Percentiles rank a stretch among this genome's conserved stretches.
phyloP scores from a whole-genome alignment of 495 filamentous ascomycete genomes.

The Xylaria flabelliformis region DNA sequence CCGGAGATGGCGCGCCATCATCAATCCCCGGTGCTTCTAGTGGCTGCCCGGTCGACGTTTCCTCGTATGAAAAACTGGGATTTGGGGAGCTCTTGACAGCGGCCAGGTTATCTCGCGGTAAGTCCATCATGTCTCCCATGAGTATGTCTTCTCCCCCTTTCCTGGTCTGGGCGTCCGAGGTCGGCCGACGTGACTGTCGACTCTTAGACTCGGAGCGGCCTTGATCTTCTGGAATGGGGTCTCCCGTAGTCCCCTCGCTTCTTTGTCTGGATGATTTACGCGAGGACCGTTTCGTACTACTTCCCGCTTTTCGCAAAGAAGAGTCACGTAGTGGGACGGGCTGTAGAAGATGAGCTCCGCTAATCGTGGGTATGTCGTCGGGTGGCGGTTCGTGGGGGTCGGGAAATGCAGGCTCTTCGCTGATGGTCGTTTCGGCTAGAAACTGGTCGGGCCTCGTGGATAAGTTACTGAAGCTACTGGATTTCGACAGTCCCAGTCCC shows the following conservation, averaged over 20 bases:
- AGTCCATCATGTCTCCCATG: slow-evolving; percentile 35
- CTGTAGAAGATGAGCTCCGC: slow-evolving; percentile 39
- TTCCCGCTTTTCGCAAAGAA: slow-evolving; percentile 64
- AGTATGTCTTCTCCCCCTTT: slow-evolving; percentile 33
- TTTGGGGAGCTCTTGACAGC: slow-evolving; percentile 31
- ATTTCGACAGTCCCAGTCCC: slow-evolving; percentile 23
- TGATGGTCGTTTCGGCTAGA: slow-evolving; percentile 59
- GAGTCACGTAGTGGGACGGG: slow-evolving; percentile 72
- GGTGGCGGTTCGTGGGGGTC: slow-evolving; percentile 34
- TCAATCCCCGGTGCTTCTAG: slow-evolving; percentile 48
- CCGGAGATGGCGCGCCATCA: slow-evolving; percentile 73
- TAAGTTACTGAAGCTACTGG: slow-evolving; percentile 43
- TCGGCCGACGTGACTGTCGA: slow-evolving; percentile 33
- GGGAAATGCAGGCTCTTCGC: slow-evolving; percentile 49
- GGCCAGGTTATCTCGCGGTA: slow-evolving; percentile 25
- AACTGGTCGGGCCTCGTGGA: slow-evolving; percentile 52
- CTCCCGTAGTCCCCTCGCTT: slow-evolving; percentile 41
- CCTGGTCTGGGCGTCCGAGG: slow-evolving; percentile 31
- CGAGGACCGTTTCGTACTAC: slow-evolving; percentile 49
- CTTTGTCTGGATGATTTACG: slow-evolving; percentile 45
- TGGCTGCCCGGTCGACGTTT: slow-evolving; percentile 34
- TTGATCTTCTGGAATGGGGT: slow-evolving; percentile 41
- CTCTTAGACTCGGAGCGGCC: slow-evolving; percentile 37
- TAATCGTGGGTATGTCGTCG: slow-evolving; percentile 29
- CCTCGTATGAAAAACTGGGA: slow-evolving; percentile 33